Evolutionary conservation across 805 yeast genomes (phyloP), one percentile per base, ranked within the genome.

Genomic region (Alloascoidea africana): DNA sequence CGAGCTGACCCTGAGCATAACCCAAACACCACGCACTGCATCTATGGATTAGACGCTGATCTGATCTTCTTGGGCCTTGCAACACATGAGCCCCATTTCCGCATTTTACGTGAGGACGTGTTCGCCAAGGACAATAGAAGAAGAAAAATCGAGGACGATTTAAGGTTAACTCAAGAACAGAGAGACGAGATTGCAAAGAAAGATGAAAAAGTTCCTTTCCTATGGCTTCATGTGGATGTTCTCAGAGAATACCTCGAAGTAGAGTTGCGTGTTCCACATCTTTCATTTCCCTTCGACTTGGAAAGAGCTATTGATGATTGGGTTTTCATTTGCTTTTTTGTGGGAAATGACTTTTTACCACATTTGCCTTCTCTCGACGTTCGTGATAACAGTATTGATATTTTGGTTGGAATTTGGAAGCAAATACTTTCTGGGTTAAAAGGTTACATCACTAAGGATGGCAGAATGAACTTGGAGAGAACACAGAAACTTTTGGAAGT

Each of bases 301-400:
- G 99, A 91, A 59, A 67, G 98, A 41, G 96, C 97, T 2, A 78
- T 91, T 43, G 99, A 91, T 54, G 99, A 91, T 59, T 91, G 98
- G 98, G 85, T 91, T 13, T 91, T 91, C 47, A 80, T 91, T 87
- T 89, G 97, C 68, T 91, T 91, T 63, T 91, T 91, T 53, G 93
- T 89, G 45, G 99, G 99, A 58, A 91, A 91, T 54, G 99, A 91
- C 73, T 91, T 91, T 67, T 63, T 91, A 50, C 99, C 99, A 1
- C 97, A 89, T 59, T 62, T 91, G 46, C 97, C 99, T 3, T 76
- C 93, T 18, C 67, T 91, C 39, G 96, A 89, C 50, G 96, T 91
- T 33, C 73, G 98, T 47, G 97, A 91, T 56, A 83, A 84, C 51
- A 87, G 96, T 47, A 81, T 91, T 50, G 96, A 89, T 51, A 63